phyloP scores from a whole-genome alignment of 352 stramenopile species.

The Globisporangium ultimum region DNA sequence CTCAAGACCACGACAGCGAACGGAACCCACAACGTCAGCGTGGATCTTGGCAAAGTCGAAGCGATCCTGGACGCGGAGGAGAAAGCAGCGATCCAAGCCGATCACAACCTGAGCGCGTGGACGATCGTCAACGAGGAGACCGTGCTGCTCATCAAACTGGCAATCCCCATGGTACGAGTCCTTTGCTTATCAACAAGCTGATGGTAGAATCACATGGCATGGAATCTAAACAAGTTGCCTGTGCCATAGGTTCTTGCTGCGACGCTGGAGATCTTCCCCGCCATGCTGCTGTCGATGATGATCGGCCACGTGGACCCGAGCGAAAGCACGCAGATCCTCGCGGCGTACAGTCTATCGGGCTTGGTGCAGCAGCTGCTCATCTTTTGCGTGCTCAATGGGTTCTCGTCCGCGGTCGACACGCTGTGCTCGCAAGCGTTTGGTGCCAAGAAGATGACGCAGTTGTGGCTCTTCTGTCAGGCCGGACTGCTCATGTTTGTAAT shows the following conservation, averaged over 20 bases:
- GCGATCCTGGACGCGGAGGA: slow-evolving; percentile 34
- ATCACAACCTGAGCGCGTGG: slow-evolving; percentile 22
- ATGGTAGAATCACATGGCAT: no score
- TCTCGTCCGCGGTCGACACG: slow-evolving; percentile 58
- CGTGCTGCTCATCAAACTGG: slow-evolving; percentile 24
- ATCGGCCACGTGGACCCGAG: slow-evolving; percentile 48
- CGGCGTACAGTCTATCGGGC: slow-evolving; percentile 44
- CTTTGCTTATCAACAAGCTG: not conserved
- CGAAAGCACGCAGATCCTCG: slow-evolving; percentile 54
- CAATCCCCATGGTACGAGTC: slow-evolving; percentile 28
- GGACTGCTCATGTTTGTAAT: slow-evolving; percentile 32
- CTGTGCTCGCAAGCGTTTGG: slow-evolving; percentile 67
- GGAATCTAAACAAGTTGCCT: no score
- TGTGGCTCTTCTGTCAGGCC: slow-evolving; percentile 66
- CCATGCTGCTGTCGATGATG: slow-evolving; percentile 52
- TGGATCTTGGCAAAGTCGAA: slow-evolving; percentile 27
- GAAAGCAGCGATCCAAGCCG: slow-evolving; percentile 18
- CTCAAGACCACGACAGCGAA: slow-evolving; percentile 6
- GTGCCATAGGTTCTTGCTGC: slow-evolving; percentile 25
- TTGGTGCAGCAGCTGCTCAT: slow-evolving; percentile 57
- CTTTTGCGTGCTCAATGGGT: slow-evolving; percentile 40
- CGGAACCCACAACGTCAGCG: slow-evolving; percentile 6
- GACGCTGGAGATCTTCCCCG: slow-evolving; percentile 49
- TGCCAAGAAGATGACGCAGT: slow-evolving; percentile 41
- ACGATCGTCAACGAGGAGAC: slow-evolving; percentile 35